A percentile compares a stretch with the other conserved stretches of the same genome.
These are phyloP conservation scores for Phytophthora crassamura DNA, from an alignment of 352 stramenopile species.

Conservation along the genomic window DNA sequence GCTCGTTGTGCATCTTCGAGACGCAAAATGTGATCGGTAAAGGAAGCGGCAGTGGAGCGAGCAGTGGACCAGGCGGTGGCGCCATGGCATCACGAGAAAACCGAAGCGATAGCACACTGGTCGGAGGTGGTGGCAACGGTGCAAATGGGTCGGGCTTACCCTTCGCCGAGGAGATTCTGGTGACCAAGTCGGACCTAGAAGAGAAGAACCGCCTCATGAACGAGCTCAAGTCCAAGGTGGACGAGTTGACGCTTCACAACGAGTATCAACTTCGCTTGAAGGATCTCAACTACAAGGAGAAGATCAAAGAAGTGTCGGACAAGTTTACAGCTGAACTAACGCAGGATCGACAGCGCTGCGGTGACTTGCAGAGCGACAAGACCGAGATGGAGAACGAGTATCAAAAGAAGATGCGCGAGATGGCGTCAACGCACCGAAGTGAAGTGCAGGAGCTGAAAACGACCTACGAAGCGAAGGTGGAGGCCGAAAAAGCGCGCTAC, in stretches of 20 bases:
- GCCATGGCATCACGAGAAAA: constrained; percentile 33
- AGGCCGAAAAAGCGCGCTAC: constrained; percentile 91
- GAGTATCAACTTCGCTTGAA: constrained; percentile 96
- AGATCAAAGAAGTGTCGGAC: constrained; percentile 95
- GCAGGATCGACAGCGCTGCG: constrained; percentile 92
- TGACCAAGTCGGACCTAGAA: constrained; percentile 94
- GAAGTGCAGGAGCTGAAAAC: constrained; percentile 92
- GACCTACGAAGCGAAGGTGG: constrained; percentile 92
- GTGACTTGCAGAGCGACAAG: constrained; percentile 92
- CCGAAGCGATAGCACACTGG: constrained; percentile 39
- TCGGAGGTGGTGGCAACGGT: constrained; percentile 39
- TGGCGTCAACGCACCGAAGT: constrained; percentile 89
- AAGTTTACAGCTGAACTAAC: constrained; percentile 94
- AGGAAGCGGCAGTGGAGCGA: constrained; percentile 27
- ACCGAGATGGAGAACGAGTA: constrained; percentile 92
- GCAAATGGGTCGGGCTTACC: constrained; percentile 69
- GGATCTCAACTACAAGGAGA: constrained; percentile 96
- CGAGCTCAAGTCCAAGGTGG: constrained; percentile 95
- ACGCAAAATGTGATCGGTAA: constrained; percentile 65
- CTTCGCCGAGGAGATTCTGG: constrained; percentile 93
- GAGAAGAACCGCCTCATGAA: constrained; percentile 93
- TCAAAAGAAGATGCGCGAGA: constrained; percentile 91
- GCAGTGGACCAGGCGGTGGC: constrained; percentile 32
- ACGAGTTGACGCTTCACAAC: constrained; percentile 94
- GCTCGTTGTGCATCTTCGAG: constrained; percentile 92